phyloP scores from a whole-genome alignment of 345 rosid species.

The Orychophragmus violaceus region DNA sequence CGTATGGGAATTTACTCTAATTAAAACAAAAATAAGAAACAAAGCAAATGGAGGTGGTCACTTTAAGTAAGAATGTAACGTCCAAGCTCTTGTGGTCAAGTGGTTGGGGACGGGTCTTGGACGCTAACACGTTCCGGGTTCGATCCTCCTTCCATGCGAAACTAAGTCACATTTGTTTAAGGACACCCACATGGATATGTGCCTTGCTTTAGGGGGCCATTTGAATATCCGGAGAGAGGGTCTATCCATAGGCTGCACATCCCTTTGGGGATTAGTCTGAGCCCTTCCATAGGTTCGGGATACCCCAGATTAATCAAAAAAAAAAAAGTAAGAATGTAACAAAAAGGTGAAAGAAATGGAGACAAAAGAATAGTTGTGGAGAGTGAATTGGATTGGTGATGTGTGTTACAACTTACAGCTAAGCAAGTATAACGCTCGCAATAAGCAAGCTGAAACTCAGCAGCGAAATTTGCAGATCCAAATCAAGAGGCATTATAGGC shows the following conservation, averaged over 20 bases:
- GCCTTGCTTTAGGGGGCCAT: no score
- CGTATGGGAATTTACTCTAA: constrained; percentile 15
- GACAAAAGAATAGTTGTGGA: constrained; percentile 20
- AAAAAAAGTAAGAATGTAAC: constrained; percentile 8
- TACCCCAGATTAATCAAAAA: no score
- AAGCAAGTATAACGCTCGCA: constrained; percentile 23
- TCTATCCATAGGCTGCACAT: no score
- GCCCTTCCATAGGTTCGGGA: no score
- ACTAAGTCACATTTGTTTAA: no score
- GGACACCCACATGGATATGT: no score
- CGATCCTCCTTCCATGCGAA: no score
- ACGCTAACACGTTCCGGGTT: no score
- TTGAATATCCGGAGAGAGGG: no score
- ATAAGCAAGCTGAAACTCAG: constrained; percentile 29
- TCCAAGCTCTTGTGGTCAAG: no score
- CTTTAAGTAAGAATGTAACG: constrained; percentile 12
- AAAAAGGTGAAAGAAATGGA: constrained; percentile 1
- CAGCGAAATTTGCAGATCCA: constrained; percentile 25
- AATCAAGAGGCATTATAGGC: constrained; percentile 24
- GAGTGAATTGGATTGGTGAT: not conserved
- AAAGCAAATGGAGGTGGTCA: not conserved
- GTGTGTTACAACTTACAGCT: constrained; percentile 28
- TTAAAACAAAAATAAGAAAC: constrained; percentile 12
- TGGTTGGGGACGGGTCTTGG: no score
- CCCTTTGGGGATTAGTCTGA: no score